Conservation (phyloP, 305 asterid species). For the Fraxinus baroniana region DNA sequence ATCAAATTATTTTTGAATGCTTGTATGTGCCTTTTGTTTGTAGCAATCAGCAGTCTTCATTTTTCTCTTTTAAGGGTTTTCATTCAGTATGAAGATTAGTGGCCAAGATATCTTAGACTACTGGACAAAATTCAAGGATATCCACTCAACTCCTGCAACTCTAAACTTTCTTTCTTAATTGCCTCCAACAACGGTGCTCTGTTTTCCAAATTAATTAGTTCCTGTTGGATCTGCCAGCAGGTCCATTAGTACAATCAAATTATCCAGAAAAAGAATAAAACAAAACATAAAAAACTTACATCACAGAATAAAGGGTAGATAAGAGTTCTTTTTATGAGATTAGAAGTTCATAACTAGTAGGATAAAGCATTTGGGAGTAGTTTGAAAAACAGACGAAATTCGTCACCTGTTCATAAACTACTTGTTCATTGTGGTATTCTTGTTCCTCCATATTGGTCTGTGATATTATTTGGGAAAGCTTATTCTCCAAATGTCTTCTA, state of each 20-base stretch:
- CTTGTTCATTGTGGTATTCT: constrained; percentile 48
- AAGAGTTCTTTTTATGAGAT: constrained; percentile 6
- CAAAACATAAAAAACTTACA: background rate
- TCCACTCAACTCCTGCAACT: constrained; percentile 68
- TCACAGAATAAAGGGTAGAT: background rate
- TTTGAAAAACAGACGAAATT: constrained; percentile 12
- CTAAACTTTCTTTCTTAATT: constrained; percentile 48
- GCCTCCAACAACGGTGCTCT: constrained; percentile 54
- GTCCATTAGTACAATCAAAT: constrained; percentile 21
- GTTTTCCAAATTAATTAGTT: constrained; percentile 53
- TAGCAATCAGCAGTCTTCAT: background rate
- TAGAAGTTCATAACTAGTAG: constrained; percentile 6
- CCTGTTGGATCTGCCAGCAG: constrained; percentile 50
- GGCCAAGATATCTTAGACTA: constrained; percentile 14
- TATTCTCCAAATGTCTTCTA: constrained; percentile 33
- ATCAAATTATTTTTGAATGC: background rate
- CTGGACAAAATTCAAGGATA: constrained; percentile 53
- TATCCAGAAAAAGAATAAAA: background rate
- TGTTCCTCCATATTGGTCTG: constrained; percentile 47
- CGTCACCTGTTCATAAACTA: constrained; percentile 52
- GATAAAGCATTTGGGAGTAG: constrained; percentile 5
- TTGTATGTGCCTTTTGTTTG: background rate
- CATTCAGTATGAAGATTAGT: background rate
- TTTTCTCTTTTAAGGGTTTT: constrained; percentile 1
- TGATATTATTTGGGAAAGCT: constrained; percentile 47